Base-by-base conservation (phyloP, 495 filamentous ascomycete genomes). In the Aspergillus haitiensis region DNA sequence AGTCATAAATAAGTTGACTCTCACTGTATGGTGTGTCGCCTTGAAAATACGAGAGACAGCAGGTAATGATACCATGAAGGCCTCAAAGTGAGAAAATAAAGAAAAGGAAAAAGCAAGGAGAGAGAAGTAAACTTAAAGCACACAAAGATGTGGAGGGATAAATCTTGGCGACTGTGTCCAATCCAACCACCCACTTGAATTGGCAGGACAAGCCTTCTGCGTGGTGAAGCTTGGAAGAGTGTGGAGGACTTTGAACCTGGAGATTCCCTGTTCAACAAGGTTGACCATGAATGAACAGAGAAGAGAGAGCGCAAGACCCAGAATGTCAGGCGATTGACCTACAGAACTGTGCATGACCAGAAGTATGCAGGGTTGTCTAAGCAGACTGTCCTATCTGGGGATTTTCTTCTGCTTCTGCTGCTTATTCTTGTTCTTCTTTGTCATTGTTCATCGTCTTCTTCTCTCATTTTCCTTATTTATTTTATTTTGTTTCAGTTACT, bases 121-220 rank as follows among this genome's bases (percentile, higher is more conserved):
- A 59, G 50, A 6, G 11, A 53, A 53, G 21, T 27, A 27, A 59
- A 45, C 15, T 21, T 52, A 31, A 52, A 51, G n/a, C 44, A 52
- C 34, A 37, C 51, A 46, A 35, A 48, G 40, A 31, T 35, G 62
- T 46, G 62, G 62, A 60, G 62, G 21, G 62, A 53, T 16, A 42
- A 36, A 48, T 46, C 59, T 62, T 62, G 59, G 59, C 59, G 40
- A n/a, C 21, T 27, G 45, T 44, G 44, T 36, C 45, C n/a, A 63
- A 10, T 49, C 50, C 58, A 60, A 60, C 58, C 58, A 60, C 35
- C 37, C 40, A 16, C 54, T 33, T 49, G 50, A 47, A 32, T 60
- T 27, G 0, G 7, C 16, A 54, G 51, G 59, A 65, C 59, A 65
- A 65, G 63, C 63, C 55, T 65, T 65, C 52, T 65, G 63, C 42